Conservation (phyloP, 768 basidiomycete species). For the Gyrodon lividus region DNA sequence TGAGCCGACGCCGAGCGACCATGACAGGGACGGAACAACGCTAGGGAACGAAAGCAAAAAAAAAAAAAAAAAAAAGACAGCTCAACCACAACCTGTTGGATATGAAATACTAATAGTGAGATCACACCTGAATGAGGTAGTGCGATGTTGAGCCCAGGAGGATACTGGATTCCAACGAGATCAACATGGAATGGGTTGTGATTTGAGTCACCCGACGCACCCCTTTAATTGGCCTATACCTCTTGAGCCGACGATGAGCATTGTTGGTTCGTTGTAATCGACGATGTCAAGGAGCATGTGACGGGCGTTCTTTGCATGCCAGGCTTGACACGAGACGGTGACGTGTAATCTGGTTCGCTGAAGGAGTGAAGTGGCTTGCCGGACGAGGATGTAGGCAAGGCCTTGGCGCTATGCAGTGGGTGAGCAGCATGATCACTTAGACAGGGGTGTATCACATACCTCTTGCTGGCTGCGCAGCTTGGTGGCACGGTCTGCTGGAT, state of each 20-base stretch:
- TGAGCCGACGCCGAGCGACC: conserved; percentile 91
- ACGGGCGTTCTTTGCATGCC: conserved; percentile 93
- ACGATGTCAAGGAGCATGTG: conserved; percentile 92
- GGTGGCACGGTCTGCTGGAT: conserved; percentile 67
- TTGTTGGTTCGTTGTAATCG: conserved; percentile 81
- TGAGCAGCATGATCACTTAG: conserved; percentile 12
- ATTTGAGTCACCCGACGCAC: no score
- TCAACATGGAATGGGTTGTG: no score
- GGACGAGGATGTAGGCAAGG: conserved; percentile 80
- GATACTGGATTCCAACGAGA: conserved; percentile 50
- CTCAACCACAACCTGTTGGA: background rate
- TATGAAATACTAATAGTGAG: background rate
- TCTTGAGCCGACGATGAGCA: conserved; percentile 95
- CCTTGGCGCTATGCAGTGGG: conserved; percentile 68
- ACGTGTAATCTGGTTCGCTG: conserved; percentile 91
- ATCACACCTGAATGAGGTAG: conserved; percentile 77
- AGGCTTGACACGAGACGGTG: conserved; percentile 86
- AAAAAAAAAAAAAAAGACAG: no score
- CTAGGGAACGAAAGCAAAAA: conserved; percentile 32
- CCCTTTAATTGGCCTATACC: conserved; percentile 87
- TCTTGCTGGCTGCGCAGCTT: conserved; percentile 93
- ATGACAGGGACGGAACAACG: conserved; percentile 96
- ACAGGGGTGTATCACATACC: conserved; percentile 41
- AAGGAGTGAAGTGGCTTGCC: conserved; percentile 85
- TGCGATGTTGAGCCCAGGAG: conserved; percentile 93